Conservation (phyloP, 2,329 filamentous ascomycete species). For the Xylariaceae sp. region DNA sequence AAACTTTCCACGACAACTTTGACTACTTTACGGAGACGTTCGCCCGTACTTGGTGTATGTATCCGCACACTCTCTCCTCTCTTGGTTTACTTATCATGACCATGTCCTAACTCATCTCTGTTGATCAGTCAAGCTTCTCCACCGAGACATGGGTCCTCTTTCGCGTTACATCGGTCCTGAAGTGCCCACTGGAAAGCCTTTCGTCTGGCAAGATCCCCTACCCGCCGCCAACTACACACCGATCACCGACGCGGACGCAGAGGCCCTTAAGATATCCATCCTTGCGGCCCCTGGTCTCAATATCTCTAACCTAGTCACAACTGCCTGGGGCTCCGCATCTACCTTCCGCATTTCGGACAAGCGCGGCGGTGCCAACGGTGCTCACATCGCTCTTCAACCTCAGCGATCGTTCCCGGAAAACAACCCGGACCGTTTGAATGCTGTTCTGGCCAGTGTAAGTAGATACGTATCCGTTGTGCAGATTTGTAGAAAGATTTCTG, state of each 20-base stretch:
- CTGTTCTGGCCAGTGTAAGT: constrained; percentile 50
- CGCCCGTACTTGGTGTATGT: constrained; percentile 65
- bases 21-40: constrained; percentile 66
- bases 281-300: constrained; percentile 54
- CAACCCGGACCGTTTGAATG: constrained; percentile 61
- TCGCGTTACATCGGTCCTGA: constrained; percentile 70
- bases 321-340: constrained; percentile 65
- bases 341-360: constrained; percentile 73
- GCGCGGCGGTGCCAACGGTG: constrained; percentile 77
- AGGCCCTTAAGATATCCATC: constrained; percentile 62
- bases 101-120: not conserved
- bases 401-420: constrained; percentile 70
- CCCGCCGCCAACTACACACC: constrained; percentile 54
- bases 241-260: constrained; percentile 57
- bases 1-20: constrained; percentile 63
- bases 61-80: not conserved
- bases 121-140: constrained; percentile 58
- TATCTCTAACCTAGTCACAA: constrained; percentile 57
- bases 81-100: not conserved
- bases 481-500: not conserved
- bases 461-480: not conserved
- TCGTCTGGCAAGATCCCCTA: constrained; percentile 71
- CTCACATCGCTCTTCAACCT: constrained; percentile 69
- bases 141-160: constrained; percentile 73
- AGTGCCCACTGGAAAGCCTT: constrained; percentile 57